Percentiles rank a stretch among this genome's conserved stretches.
Conservation (phyloP, 2,329 filamentous ascomycete genomes). For the Fusarium torulosum region DNA sequence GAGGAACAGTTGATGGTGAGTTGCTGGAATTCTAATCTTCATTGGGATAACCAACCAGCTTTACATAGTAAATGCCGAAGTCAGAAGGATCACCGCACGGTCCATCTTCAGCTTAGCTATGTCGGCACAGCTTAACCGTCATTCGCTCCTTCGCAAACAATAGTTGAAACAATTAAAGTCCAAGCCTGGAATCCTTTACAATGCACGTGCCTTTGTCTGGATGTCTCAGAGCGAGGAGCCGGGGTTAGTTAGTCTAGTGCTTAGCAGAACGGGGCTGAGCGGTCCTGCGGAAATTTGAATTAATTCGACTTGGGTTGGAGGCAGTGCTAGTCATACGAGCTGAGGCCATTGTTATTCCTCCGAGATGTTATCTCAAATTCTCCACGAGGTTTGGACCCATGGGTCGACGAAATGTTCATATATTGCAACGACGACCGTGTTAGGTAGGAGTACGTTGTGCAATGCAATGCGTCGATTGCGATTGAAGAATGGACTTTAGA, state of each 20-base stretch:
- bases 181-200: background rate
- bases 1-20: background rate
- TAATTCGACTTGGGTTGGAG: slow-evolving; percentile 1
- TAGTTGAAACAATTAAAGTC: background rate
- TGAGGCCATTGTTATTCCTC: slow-evolving; percentile 9
- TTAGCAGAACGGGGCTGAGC: slow-evolving; percentile 14
- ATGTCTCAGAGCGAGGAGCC: background rate
- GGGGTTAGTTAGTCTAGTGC: background rate
- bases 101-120: background rate
- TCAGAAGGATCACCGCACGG: slow-evolving; percentile 4
- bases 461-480: background rate
- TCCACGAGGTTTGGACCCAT: background rate
- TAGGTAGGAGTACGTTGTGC: background rate
- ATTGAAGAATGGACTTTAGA: background rate
- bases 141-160: background rate
- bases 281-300: slow-evolving; percentile 18
- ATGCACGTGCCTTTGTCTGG: background rate
- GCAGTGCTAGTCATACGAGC: slow-evolving; percentile 12
- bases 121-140: background rate
- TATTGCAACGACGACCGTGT: background rate
- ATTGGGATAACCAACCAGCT: background rate
- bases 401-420: background rate
- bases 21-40: background rate
- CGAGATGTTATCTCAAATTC: background rate
- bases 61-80: slow-evolving; percentile 7